phyloP scores from a whole-genome alignment of 176 grass and related monocot species.

The Themeda triandra region DNA sequence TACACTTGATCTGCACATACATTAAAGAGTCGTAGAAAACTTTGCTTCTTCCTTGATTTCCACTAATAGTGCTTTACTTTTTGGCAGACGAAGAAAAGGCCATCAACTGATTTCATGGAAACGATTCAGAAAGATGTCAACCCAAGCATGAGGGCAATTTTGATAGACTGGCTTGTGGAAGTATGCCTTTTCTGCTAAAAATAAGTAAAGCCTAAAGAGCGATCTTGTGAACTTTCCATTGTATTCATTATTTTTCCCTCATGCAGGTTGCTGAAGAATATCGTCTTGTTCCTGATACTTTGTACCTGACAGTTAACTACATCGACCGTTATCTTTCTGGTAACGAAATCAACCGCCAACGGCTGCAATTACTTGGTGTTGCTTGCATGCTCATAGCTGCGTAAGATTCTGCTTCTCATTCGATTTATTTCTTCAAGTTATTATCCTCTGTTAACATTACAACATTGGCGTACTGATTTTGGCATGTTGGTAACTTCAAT shows the following conservation, averaged over 20 bases:
- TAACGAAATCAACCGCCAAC: slow-evolving; percentile 86
- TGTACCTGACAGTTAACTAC: slow-evolving; percentile 91
- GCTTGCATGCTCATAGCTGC: slow-evolving; percentile 94
- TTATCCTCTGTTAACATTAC: neutral
- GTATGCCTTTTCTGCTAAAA: slow-evolving; percentile 41
- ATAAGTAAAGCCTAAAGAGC: neutral
- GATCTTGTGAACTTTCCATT: neutral
- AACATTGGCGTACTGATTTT: slow-evolving; percentile 1
- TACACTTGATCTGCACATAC: neutral
- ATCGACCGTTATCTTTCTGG: slow-evolving; percentile 94
- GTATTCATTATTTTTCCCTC: neutral
- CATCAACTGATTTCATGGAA: slow-evolving; percentile 87
- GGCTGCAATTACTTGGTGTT: slow-evolving; percentile 94
- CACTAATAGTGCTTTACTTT: slow-evolving; percentile 2
- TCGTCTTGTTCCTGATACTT: slow-evolving; percentile 87
- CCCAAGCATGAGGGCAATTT: slow-evolving; percentile 89
- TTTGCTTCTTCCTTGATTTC: slow-evolving; percentile 12
- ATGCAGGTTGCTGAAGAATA: slow-evolving; percentile 93
- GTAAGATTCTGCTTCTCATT: slow-evolving; percentile 52
- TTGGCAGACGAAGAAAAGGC: slow-evolving; percentile 80
- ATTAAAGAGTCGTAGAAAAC: neutral
- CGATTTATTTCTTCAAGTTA: neutral
- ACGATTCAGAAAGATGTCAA: slow-evolving; percentile 85
- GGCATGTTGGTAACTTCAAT: neutral
- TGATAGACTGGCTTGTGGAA: slow-evolving; percentile 98